Percentiles rank a stretch among this genome's conserved stretches.
phyloP scores from a whole-genome alignment of 202 grass and related monocot genomes.

The Schoenoplectus tabernaemontani region DNA sequence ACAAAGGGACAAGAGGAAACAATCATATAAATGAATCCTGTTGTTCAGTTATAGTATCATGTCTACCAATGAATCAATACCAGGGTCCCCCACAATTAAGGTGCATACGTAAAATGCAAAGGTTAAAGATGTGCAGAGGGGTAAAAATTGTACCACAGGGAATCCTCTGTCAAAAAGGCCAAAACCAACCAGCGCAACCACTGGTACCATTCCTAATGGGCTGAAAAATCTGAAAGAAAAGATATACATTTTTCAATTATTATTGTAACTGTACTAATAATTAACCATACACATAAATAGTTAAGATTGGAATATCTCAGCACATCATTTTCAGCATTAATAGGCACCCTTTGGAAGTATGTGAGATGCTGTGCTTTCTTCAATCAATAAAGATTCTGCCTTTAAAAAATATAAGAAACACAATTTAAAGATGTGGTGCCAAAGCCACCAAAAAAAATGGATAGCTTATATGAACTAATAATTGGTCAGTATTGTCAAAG shows the following conservation, averaged over 20 bases:
- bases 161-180: constrained; percentile 99
- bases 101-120: constrained; percentile 1
- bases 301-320: constrained; percentile 4
- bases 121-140: background rate
- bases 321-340: constrained; percentile 12
- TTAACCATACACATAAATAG: background rate
- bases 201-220: constrained; percentile 90
- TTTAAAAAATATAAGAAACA: constrained; percentile 20
- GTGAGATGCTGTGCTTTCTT: constrained; percentile 8
- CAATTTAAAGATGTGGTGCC: constrained; percentile 20
- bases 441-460: background rate
- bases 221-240: constrained; percentile 94
- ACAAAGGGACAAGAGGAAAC: constrained; percentile 6
- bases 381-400: constrained; percentile 7
- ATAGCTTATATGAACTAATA: background rate
- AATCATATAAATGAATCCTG: constrained; percentile 6
- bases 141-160: constrained; percentile 58
- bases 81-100: constrained; percentile 10
- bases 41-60: background rate
- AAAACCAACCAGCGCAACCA: constrained; percentile 80
- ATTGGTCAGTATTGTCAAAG: constrained; percentile 9
- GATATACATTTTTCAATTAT: background rate
- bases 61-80: background rate
- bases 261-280: background rate
- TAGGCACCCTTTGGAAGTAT: constrained; percentile 18